Evolutionary conservation across 768 basidiomycete genomes (phyloP).

Genomic region (Leccinum disarticulatum): DNA sequence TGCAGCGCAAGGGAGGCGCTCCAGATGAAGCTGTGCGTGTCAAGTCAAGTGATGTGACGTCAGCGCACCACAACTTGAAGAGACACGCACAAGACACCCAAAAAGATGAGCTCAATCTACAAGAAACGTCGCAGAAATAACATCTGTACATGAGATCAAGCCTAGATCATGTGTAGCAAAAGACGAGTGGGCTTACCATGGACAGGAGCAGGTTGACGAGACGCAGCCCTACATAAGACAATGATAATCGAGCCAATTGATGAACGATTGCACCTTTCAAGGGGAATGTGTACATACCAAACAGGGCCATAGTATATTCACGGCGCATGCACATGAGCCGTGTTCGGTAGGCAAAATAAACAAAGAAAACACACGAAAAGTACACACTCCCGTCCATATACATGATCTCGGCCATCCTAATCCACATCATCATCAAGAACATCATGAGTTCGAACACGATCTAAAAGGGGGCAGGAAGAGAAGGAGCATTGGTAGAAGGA

Average conservation of each 20-base stretch:
- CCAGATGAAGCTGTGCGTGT: conserved; percentile 35
- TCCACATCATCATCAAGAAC: conserved; percentile 30
- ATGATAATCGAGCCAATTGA: neutral
- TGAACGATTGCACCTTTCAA: neutral
- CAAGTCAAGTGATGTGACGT: too few relatives aligned
- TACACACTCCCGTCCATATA: conserved; percentile 30
- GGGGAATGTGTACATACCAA: conserved; percentile 18
- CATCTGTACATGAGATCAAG: too few relatives aligned
- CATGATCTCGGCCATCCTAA: conserved; percentile 26
- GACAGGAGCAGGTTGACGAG: conserved; percentile 18
- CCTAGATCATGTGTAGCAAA: too few relatives aligned
- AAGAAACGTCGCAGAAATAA: too few relatives aligned
- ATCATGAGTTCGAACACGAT: too few relatives aligned
- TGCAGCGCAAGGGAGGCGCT: conserved; percentile 35
- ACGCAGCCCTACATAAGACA: conserved; percentile 18
- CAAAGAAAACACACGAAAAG: neutral
- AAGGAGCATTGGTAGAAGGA: neutral
- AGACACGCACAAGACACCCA: too few relatives aligned
- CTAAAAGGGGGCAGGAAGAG: neutral
- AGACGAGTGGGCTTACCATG: neutral
- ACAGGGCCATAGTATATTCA: conserved; percentile 6
- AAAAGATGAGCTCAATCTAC: too few relatives aligned
- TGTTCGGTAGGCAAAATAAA: neutral
- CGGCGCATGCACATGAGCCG: neutral
- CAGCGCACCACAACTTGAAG: neutral